These are phyloP conservation scores for Leptomonas pyrrhocoris DNA, from an alignment of 208 protist genomes.

Conservation along the genomic window DNA sequence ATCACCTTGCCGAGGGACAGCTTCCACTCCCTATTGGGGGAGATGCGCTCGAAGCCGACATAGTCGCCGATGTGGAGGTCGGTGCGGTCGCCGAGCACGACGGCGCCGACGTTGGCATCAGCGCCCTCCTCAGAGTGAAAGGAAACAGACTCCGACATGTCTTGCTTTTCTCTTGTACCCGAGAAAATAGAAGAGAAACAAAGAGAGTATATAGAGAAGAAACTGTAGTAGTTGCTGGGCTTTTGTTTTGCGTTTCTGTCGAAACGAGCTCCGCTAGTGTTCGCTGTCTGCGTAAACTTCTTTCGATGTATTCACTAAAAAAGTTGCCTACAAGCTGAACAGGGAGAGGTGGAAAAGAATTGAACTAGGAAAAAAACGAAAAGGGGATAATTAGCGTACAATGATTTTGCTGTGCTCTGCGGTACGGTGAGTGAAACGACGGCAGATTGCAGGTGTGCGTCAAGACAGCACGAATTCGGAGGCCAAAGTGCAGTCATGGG, in stretches of 20 bases:
- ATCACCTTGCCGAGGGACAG: conserved; percentile 67
- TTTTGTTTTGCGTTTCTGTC: neutral
- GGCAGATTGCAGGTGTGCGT: too few relatives aligned
- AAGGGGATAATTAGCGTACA: neutral
- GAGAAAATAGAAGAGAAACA: neutral
- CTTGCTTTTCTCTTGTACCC: neutral
- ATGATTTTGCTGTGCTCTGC: conserved; percentile 8
- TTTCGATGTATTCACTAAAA: neutral
- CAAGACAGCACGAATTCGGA: too few relatives aligned
- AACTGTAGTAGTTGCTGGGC: too few relatives aligned
- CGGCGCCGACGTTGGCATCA: conserved; percentile 2
- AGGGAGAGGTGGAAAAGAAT: neutral
- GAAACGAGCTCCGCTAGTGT: too few relatives aligned
- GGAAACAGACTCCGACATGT: conserved; percentile 15
- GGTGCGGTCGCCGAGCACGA: conserved; percentile 24
- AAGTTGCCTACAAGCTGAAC: neutral
- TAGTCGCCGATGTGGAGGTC: conserved; percentile 74
- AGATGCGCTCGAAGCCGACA: conserved; percentile 72
- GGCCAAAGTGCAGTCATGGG: too few relatives aligned
- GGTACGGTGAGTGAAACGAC: neutral
- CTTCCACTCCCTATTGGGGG: conserved; percentile 53
- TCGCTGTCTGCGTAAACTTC: neutral
- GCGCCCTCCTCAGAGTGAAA: conserved; percentile 15
- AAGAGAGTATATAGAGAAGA: too few relatives aligned
- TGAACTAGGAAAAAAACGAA: conserved; percentile 20